These are phyloP conservation scores for Exutisphaerella laricina DNA, from an alignment of 2,329 filamentous ascomycete species.

Conservation along the genomic window DNA sequence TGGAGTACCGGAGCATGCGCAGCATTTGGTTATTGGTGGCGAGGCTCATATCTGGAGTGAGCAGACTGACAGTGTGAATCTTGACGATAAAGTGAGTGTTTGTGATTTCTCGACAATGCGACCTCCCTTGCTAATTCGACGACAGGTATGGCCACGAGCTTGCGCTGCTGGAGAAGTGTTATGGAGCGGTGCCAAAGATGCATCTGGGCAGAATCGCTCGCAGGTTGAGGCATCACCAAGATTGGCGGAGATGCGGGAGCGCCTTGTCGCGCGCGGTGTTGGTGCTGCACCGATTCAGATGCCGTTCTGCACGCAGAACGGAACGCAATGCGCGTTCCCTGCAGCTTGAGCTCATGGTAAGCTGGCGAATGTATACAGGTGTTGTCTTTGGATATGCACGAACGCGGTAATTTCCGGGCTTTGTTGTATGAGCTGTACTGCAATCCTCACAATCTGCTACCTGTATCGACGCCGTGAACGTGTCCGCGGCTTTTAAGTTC, in stretches of 20 bases:
- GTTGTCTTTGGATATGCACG: too few relatives aligned
- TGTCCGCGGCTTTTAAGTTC: constrained; percentile 11
- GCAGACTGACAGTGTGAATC: constrained; percentile 65
- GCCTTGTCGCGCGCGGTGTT: constrained; percentile 64
- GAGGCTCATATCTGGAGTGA: constrained; percentile 80
- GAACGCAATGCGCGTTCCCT: constrained; percentile 41
- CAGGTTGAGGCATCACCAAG: constrained; percentile 65
- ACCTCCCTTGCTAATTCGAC: constrained; percentile 1
- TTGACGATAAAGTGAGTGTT: constrained; percentile 56
- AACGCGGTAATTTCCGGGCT: too few relatives aligned
- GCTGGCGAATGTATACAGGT: neutral
- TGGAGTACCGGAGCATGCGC: constrained; percentile 55
- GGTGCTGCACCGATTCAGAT: constrained; percentile 62
- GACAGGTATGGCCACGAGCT: constrained; percentile 64
- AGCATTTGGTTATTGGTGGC: constrained; percentile 69
- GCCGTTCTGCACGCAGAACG: constrained; percentile 64
- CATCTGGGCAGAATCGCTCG: constrained; percentile 60
- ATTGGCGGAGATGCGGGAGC: constrained; percentile 69
- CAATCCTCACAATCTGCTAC: too few relatives aligned
- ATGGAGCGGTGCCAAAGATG: constrained; percentile 67
- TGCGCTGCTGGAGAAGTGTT: constrained; percentile 71
- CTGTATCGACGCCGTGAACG: too few relatives aligned
- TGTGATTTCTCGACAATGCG: neutral
- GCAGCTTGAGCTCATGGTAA: neutral
- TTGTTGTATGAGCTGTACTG: too few relatives aligned